Conservation (phyloP, 2,329 filamentous ascomycete species). For the Ceratocystis smalleyi region DNA sequence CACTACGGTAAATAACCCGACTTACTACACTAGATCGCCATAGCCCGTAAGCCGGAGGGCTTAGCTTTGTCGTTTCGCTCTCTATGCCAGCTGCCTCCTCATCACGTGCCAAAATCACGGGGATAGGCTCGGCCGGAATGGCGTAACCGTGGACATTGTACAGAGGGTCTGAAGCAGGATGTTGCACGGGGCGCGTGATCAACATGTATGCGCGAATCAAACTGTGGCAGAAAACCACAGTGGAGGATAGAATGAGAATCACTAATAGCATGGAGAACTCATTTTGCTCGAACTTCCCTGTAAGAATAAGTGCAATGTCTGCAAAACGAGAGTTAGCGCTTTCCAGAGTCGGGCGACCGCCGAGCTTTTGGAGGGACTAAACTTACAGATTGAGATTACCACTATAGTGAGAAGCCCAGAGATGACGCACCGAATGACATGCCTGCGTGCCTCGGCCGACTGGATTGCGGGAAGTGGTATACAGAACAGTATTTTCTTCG, state of each 20-base stretch:
- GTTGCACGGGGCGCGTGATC: conserved; percentile 31
- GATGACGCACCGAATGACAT: conserved; percentile 45
- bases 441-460: conserved; percentile 37
- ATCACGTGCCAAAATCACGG: conserved; percentile 57
- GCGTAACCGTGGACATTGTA: conserved; percentile 47
- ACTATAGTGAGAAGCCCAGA: conserved; percentile 47
- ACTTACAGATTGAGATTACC: conserved; percentile 52
- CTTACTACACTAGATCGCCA: conserved; percentile 71
- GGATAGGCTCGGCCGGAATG: conserved; percentile 57
- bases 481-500: conserved; percentile 33
- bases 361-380: neutral
- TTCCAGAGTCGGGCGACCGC: neutral
- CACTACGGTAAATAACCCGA: conserved; percentile 21
- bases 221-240: conserved; percentile 68
- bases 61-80: conserved; percentile 39
- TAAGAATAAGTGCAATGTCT: conserved; percentile 62
- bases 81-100: conserved; percentile 49
- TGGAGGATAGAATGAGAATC: conserved; percentile 56
- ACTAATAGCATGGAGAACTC: conserved; percentile 71
- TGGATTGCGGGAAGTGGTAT: conserved; percentile 34
- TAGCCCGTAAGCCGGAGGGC: conserved; percentile 71
- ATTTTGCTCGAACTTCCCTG: conserved; percentile 44
- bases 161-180: conserved; percentile 28
- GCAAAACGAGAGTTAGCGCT: conserved; percentile 5
- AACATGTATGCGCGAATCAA: conserved; percentile 59